Conservation (phyloP, 257 asterid species). For the Galeopsis tetrahit region DNA sequence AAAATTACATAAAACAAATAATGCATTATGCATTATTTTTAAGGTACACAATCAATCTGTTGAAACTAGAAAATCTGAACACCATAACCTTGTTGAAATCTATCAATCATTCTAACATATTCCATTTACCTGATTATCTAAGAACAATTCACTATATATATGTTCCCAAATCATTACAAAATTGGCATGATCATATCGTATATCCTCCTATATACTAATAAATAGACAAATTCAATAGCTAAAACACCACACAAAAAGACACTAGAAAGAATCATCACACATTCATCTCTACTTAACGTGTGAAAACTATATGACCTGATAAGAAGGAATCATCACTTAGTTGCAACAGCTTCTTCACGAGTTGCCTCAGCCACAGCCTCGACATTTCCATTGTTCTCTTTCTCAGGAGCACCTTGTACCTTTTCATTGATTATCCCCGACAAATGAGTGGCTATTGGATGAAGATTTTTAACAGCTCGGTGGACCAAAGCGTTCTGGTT, state of each 20-base stretch:
- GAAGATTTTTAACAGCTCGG: conserved; percentile 60
- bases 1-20: background rate
- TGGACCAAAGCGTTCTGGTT: conserved; percentile 70
- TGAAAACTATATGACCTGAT: background rate
- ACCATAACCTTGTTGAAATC: background rate
- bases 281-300: background rate
- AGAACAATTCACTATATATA: background rate
- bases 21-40: background rate
- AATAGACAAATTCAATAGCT: background rate
- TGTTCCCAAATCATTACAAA: background rate
- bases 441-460: conserved; percentile 66
- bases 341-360: conserved; percentile 9
- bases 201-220: background rate
- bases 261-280: background rate
- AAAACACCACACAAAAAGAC: background rate
- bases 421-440: conserved; percentile 72
- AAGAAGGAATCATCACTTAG: background rate
- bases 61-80: background rate
- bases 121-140: background rate
- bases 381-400: conserved; percentile 57
- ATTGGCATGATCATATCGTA: background rate
- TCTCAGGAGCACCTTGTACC: conserved; percentile 60
- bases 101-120: background rate
- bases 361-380: conserved; percentile 22
- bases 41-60: background rate